Conservation (phyloP, 108 stramenopile species). For the Schizochytrium sp. region DNA sequence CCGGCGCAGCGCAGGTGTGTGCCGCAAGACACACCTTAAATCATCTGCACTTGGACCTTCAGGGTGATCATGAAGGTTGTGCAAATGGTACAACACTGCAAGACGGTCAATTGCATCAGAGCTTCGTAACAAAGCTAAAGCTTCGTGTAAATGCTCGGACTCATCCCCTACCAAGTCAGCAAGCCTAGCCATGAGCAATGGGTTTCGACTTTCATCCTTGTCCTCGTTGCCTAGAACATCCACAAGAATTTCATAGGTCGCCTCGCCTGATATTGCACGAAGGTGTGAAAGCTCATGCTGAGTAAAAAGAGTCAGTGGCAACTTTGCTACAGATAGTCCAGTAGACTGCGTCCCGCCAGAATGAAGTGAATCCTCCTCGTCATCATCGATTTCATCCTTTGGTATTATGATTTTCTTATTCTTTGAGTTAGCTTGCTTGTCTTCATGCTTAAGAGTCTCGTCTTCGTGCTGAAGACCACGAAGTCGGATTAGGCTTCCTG, state of each 20-base stretch:
- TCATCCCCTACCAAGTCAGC: slow-evolving; percentile 1
- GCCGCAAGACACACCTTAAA: not conserved
- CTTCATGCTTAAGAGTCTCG: no score
- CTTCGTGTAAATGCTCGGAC: not conserved
- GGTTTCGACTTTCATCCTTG: not conserved
- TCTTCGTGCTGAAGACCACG: not conserved
- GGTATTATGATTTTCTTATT: no score
- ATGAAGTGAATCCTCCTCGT: not conserved
- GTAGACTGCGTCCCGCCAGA: not conserved
- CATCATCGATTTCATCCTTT: no score
- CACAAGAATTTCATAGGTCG: not conserved
- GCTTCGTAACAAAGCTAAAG: not conserved
- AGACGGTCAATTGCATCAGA: not conserved
- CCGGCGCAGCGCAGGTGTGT: not conserved
- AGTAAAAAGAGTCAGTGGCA: not conserved
- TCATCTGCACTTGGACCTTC: slow-evolving; percentile 5
- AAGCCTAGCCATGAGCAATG: not conserved
- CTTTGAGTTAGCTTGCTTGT: no score
- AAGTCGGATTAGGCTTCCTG: not conserved
- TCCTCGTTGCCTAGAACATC: not conserved
- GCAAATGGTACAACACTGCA: slow-evolving; percentile 14
- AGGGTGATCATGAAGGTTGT: not conserved
- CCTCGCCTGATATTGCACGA: not conserved
- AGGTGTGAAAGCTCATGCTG: not conserved
- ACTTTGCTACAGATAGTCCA: not conserved